phyloP scores from a whole-genome alignment of 225 moss, liverwort and hornwort genomes.

The Pleurozium schreberi region DNA sequence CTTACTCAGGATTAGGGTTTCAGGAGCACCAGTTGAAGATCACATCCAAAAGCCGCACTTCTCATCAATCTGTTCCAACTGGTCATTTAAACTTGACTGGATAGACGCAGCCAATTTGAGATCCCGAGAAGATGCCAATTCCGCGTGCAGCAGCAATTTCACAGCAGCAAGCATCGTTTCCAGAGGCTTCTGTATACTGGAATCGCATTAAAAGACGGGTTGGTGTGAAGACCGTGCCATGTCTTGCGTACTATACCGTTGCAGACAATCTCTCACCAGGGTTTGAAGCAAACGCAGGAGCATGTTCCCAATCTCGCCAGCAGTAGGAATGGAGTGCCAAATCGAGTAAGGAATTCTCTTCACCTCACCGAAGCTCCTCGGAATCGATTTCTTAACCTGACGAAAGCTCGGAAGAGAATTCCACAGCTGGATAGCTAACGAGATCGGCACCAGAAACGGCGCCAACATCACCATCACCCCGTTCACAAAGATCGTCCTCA shows the following conservation, averaged over 20 bases:
- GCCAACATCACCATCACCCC: constrained; percentile 28
- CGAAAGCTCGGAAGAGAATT: constrained; percentile 25
- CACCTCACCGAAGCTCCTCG: constrained; percentile 13
- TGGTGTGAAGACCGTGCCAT: neutral
- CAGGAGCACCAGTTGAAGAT: neutral
- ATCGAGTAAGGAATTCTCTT: constrained; percentile 6
- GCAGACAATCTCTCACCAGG: constrained; percentile 10
- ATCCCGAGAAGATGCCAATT: neutral
- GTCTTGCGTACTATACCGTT: constrained; percentile 1
- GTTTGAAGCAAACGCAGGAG: constrained; percentile 1
- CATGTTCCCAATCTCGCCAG: constrained; percentile 4
- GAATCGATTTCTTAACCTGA: constrained; percentile 11
- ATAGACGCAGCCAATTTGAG: neutral
- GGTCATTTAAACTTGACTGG: neutral
- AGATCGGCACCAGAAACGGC: constrained; percentile 17
- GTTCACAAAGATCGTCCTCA: constrained; percentile 17
- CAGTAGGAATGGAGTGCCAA: constrained; percentile 4
- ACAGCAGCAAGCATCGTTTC: neutral
- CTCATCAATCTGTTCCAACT: neutral
- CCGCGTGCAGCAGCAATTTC: neutral
- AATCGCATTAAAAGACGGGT: neutral
- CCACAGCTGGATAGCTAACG: constrained; percentile 31
- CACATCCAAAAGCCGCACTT: neutral
- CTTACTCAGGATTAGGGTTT: neutral
- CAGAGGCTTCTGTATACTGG: neutral